phyloP scores from a whole-genome alignment of 345 rosid genomes.

The Luvunga scandens region DNA sequence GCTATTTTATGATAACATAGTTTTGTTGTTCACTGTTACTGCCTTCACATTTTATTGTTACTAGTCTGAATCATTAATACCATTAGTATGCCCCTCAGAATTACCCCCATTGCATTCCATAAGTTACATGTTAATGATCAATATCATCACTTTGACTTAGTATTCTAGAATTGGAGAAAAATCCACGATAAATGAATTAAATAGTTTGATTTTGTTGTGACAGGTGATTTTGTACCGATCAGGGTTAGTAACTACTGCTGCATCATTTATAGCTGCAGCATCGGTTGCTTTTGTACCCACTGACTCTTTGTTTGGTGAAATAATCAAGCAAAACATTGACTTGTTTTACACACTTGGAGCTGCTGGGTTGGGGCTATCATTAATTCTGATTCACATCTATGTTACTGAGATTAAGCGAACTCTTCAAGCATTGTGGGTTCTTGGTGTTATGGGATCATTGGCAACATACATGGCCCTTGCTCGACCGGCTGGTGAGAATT shows the following conservation, averaged over 20 bases:
- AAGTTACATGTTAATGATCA: background rate
- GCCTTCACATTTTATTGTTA: background rate
- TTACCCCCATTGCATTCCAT: background rate
- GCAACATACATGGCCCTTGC: slow-evolving; percentile 59
- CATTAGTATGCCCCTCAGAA: background rate
- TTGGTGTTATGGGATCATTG: slow-evolving; percentile 73
- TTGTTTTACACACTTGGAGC: slow-evolving; percentile 65
- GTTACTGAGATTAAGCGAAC: slow-evolving; percentile 90
- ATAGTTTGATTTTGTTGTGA: slow-evolving; percentile 10
- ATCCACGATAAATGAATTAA: too few relatives aligned
- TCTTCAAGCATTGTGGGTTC: slow-evolving; percentile 90
- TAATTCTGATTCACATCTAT: slow-evolving; percentile 82
- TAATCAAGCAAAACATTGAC: slow-evolving; percentile 62
- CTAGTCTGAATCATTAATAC: background rate
- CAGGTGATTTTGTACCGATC: slow-evolving; percentile 87
- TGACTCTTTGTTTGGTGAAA: slow-evolving; percentile 41
- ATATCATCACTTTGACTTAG: too few relatives aligned
- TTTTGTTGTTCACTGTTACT: background rate
- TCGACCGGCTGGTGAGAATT: slow-evolving; percentile 60
- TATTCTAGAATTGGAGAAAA: too few relatives aligned
- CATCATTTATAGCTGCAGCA: slow-evolving; percentile 76
- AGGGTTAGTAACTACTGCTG: slow-evolving; percentile 79
- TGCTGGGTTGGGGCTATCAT: slow-evolving; percentile 73
- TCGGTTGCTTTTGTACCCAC: slow-evolving; percentile 69
- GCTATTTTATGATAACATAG: background rate